Evolutionary conservation across 441 rosid genomes (phyloP), one percentile per base, ranked within the genome.

Genomic region (Jatropha multifida): DNA sequence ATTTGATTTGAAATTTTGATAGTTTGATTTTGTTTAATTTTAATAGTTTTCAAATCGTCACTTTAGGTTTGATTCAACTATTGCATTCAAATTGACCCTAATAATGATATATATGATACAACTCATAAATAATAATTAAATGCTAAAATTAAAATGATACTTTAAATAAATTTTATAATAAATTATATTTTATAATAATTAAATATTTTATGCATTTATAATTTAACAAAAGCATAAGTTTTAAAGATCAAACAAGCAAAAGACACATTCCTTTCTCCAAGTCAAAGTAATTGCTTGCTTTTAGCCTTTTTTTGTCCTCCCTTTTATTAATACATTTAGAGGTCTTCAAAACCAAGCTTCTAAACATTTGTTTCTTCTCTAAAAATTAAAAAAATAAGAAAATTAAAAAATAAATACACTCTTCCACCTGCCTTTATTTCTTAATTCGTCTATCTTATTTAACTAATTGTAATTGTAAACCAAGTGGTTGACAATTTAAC

Each of bases 191-290:
- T 23, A 23, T 23, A 23, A 23, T 23, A 23, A 23, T 23, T 23
- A 23, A 46, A 46, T 46, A 46, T 10, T 46, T 46, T 7, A 46
- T 46, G 13, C 51, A 46, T 46, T 46, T 46, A 13, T 13, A 46
- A 46, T 46, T 46, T 46, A 46, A 46, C 51, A 7, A 8, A 0
- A 3, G 51, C 51, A 1, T 23, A 10, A 46, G 7, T 58, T 58
- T 56, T 2, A 20, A 61, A 27, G 40, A 61, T 32, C 40, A 32
- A 32, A 62, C 12, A 13, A 62, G 41, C 1, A 13, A 61, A 32
- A 27, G 7, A 27, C 8, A 62, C 42, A 62, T 62, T 37, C 66
- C n/a, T 62, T 62, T 62, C 66, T 62, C 66, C 44, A 62, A 37
- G 9, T 13, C 66, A 62, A 62, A 62, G 66, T 7, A 62, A 37